These are phyloP conservation scores for Orbilia blumenaviensis DNA, from an alignment of 2,329 filamentous ascomycete genomes.

Conservation along the genomic window DNA sequence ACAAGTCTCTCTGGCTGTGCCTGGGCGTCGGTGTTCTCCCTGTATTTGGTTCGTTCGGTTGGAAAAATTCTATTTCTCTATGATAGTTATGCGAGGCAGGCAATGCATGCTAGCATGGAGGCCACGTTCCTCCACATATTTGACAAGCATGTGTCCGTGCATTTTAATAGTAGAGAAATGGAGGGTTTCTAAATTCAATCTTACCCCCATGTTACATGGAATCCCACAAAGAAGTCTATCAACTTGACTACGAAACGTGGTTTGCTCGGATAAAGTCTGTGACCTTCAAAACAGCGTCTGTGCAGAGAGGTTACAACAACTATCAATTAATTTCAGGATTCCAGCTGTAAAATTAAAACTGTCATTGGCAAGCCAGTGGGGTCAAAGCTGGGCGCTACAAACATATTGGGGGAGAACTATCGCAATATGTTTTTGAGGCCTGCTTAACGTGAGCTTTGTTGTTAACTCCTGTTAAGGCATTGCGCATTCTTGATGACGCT, in stretches of 20 bases:
- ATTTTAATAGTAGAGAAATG: slow-evolving; percentile 46
- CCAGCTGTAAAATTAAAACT: slow-evolving; percentile 34
- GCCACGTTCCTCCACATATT: slow-evolving; percentile 45
- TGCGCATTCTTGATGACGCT: slow-evolving; percentile 36
- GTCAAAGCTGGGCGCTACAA: slow-evolving; percentile 23
- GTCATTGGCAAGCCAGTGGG: slow-evolving; percentile 31
- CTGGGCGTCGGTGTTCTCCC: slow-evolving; percentile 30
- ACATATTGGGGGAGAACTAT: neutral
- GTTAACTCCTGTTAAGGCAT: slow-evolving; percentile 31
- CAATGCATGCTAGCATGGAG: slow-evolving; percentile 29
- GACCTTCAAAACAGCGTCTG: slow-evolving; percentile 26
- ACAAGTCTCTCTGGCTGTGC: neutral
- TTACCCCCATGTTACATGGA: slow-evolving; percentile 44
- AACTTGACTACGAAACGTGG: slow-evolving; percentile 35
- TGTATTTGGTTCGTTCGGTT: slow-evolving; percentile 25
- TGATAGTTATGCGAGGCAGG: slow-evolving; percentile 38
- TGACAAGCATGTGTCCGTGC: slow-evolving; percentile 35
- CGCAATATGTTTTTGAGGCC: slow-evolving; percentile 22
- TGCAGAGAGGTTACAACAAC: slow-evolving; percentile 37
- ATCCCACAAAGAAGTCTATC: slow-evolving; percentile 41
- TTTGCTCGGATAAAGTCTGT: slow-evolving; percentile 51
- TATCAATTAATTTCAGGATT: slow-evolving; percentile 15
- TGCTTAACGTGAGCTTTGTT: neutral
- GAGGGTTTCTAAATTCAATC: slow-evolving; percentile 25
- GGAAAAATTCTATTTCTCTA: slow-evolving; percentile 14